Evolutionary conservation across 2,329 filamentous ascomycete species (phyloP).

Genomic region (Bimuria novae-zelandiae): DNA sequence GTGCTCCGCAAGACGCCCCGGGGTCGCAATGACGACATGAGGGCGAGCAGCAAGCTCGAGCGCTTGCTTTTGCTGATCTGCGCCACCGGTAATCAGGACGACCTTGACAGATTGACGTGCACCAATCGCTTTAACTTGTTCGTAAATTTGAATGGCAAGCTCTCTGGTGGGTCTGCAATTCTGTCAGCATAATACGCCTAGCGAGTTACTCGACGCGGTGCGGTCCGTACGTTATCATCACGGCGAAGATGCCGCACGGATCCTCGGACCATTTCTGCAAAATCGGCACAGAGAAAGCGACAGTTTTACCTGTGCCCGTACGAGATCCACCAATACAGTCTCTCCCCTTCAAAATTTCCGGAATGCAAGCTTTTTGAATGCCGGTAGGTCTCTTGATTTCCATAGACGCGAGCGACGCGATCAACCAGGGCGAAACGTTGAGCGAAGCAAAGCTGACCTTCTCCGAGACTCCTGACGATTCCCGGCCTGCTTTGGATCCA

Average conservation of each 20-base stretch:
- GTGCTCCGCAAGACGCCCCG: constrained; percentile 87
- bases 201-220: no score
- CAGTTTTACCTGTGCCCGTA: constrained; percentile 96
- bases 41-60: constrained; percentile 80
- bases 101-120: constrained; percentile 85
- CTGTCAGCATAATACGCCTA: constrained; percentile 12
- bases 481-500: constrained; percentile 10
- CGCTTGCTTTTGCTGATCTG: constrained; percentile 90
- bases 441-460: constrained; percentile 73
- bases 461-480: constrained; percentile 20
- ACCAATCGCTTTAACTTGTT: constrained; percentile 93
- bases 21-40: constrained; percentile 92
- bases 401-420: constrained; percentile 74
- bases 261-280: constrained; percentile 92
- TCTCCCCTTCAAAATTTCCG: constrained; percentile 84
- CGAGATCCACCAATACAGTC: constrained; percentile 92
- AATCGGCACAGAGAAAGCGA: constrained; percentile 93
- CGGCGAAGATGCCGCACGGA: constrained; percentile 85
- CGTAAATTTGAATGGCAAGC: constrained; percentile 92
- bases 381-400: constrained; percentile 87
- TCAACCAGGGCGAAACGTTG: constrained; percentile 82
- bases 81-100: constrained; percentile 86
- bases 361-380: constrained; percentile 92
- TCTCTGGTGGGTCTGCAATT: constrained; percentile 60
- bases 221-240: constrained; percentile 79